Conservation (phyloP, 768 basidiomycete genomes). For the Amanita pallidorosea region DNA sequence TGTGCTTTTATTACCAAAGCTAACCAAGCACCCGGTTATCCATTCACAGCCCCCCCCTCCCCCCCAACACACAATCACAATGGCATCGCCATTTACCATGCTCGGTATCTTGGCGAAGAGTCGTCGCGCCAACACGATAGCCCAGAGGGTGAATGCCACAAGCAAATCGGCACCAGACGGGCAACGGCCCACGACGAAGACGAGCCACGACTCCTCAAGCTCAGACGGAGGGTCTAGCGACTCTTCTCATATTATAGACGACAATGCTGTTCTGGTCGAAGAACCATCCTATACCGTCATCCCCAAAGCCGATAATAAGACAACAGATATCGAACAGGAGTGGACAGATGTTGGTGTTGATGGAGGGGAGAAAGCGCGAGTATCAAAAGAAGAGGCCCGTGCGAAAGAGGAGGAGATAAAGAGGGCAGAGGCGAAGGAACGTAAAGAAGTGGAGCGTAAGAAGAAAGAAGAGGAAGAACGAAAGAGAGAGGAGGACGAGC, state of each 20-base stretch:
- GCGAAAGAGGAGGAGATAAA: neutral
- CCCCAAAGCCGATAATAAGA: neutral
- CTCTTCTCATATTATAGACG: neutral
- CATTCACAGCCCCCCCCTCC: neutral
- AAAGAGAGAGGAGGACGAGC: neutral
- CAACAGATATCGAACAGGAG: slow-evolving; percentile 4
- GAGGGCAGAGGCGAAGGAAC: neutral
- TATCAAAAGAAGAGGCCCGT: neutral
- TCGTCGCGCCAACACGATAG: neutral
- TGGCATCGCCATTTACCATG: slow-evolving; percentile 5
- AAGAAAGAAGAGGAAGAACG: neutral
- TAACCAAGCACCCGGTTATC: neutral
- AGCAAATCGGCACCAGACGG: neutral
- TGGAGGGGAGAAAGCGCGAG: neutral
- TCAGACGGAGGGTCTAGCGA: neutral
- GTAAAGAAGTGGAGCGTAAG: neutral
- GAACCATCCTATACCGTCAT: slow-evolving; percentile 4
- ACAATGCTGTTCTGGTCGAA: neutral
- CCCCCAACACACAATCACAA: no score
- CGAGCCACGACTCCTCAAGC: neutral
- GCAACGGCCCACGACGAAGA: neutral
- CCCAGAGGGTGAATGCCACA: neutral
- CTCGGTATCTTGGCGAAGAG: slow-evolving; percentile 1
- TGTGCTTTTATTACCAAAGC: neutral
- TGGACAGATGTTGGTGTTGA: slow-evolving; percentile 3